Evolutionary conservation across 2,329 filamentous ascomycete species (phyloP), one percentile per base, ranked within the genome.

Genomic region (Phaeosphaeriaceae sp.): DNA sequence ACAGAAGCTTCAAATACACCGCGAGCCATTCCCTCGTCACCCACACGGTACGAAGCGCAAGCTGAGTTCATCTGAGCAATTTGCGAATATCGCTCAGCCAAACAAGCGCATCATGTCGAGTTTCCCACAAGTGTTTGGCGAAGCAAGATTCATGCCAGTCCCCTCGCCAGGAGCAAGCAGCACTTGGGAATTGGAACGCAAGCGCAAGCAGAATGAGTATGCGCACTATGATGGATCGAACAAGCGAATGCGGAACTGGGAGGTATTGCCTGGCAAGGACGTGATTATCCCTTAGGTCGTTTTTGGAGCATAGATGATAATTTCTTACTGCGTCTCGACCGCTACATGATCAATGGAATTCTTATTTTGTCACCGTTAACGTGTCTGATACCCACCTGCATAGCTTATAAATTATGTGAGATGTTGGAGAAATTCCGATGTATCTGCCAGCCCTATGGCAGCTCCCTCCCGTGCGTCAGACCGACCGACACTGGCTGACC

Each of bases 11-110:
- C 25, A 50, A 21, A 33, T 47, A 7, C 22, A 45, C 5, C 53
- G 20, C 40, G 47, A 55, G 36, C 53, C 53, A 1, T 36, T 50
- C 13, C 24, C 47, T 24, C 4, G 2, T n/a, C 19, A 24, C 20
- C 49, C 53, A 3, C 53, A 21, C 13, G 53, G 53, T 13, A 50
- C 9, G 24, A 55, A 55, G 53, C 53, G 46, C 44, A 20, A 40
- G 20, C 15, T 44, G 2, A 15, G 15, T 19, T 9, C 7, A 19
- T 20, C 17, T 3, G 21, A 47, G 20, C 4, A n/a, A 17, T 10
- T 47, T n/a, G 41, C 41, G 22, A 25, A 13, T 13, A 13, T 10
- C 4, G 22, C 2, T 15, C 7, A 27, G 45, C 21, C 45, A 19
- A 4, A 13, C 21, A 47, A 47, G 45, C 21, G 45, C 13, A 3